Evolutionary conservation across 177 flowering plant genomes (phyloP).

Genomic region (Vitis hybrid): DNA sequence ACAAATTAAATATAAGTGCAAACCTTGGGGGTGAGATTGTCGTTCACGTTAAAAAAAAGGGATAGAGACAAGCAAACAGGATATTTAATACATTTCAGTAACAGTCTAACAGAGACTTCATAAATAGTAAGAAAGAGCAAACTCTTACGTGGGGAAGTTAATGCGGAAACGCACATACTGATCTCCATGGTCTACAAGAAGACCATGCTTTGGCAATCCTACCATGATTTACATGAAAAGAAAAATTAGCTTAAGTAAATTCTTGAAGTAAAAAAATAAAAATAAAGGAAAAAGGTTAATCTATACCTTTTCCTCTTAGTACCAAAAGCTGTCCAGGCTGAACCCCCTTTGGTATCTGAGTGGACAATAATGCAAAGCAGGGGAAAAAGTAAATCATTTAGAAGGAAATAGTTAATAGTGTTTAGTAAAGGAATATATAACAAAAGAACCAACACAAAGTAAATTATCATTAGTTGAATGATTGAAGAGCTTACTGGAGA

Average conservation of each 20-base stretch:
- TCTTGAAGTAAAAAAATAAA: background rate
- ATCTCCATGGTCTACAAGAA: slow-evolving; percentile 70
- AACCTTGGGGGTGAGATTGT: no score
- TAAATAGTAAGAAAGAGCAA: background rate
- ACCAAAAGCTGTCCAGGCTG: slow-evolving; percentile 78
- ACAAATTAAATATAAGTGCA: no score
- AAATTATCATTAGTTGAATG: no score
- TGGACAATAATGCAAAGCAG: slow-evolving; percentile 14
- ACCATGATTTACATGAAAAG: slow-evolving; percentile 13
- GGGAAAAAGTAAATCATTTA: background rate
- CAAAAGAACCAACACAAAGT: no score
- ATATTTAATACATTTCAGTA: no score
- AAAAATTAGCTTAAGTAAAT: background rate
- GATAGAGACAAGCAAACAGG: no score
- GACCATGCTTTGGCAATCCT: slow-evolving; percentile 79
- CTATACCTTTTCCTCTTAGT: slow-evolving; percentile 85
- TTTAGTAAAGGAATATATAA: background rate
- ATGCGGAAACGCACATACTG: slow-evolving; percentile 81
- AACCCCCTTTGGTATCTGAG: slow-evolving; percentile 89
- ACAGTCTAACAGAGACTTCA: no score
- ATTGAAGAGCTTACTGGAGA: no score
- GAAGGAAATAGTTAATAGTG: background rate
- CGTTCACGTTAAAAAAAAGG: no score
- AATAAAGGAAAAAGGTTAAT: background rate
- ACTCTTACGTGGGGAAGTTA: slow-evolving; percentile 69